Base-by-base conservation (phyloP, 108 stramenopile species). In the Nitzschia palea region DNA sequence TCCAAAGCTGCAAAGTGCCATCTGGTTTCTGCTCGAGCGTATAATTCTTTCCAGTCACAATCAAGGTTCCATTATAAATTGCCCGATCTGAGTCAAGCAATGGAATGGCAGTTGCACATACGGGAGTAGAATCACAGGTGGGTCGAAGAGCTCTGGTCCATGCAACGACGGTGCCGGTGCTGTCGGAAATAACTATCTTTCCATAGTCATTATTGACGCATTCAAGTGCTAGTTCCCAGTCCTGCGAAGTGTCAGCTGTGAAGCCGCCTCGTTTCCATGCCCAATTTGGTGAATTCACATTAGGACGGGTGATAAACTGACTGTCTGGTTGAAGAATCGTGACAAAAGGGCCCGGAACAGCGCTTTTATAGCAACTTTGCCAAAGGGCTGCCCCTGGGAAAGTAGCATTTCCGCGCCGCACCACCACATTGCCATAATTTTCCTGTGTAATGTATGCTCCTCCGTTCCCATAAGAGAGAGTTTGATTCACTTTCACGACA, bases 291-390 rank as follows among this genome's bases (percentile, higher is more conserved):
- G 17, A 20, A 4, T 48, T 4, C 4, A 4, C 47, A 48, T 20
- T 4, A 48, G 47, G 18, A 48, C 47, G 47, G 5, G 47, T 48
- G 18, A 48, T 48, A 48, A 48, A 48, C 47, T 48, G 47, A 48
- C 47, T 48, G 47, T 48, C 47, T 20, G 47, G 5, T 48, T 48
- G 47, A 48, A 48, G 47, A 4, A 4, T 4, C 17, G 47, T 48
- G 47, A 48, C 8, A 20, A 20, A 48, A 5, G 8, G 15, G n/a
- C 15, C n/a, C 15, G 22, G 4, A 20, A 20, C 4, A 18, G 15
- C 22, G 47, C 4, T n/a, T 18, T 18, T 18, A 4, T 12, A 10
- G 18, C 47, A 48, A 20, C 47, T 48, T 48, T 48, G 47, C 47
- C 47, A 48, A 20, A 48, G 47, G 4, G n/a, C 4, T 8, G 15